Conservation (phyloP, 2,329 filamentous ascomycete species). For the Exophiala sp. region DNA sequence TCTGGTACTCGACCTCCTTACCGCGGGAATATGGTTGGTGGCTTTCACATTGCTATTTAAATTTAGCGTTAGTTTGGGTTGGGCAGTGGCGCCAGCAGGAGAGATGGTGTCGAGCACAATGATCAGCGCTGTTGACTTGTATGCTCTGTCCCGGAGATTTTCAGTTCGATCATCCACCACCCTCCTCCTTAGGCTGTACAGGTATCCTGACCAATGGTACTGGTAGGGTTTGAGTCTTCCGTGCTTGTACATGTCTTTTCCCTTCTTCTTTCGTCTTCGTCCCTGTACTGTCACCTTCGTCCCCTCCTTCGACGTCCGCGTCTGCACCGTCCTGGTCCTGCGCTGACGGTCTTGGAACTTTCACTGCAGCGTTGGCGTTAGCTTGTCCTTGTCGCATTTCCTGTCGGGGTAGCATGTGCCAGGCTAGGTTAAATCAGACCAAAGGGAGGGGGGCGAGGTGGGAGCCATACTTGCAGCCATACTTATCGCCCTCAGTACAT, state of each 20-base stretch:
- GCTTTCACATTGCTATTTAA: too few species aligned
- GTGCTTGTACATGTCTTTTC: too few species aligned
- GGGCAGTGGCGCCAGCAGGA: too few species aligned
- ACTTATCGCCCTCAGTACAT: slow-evolving; percentile 60
- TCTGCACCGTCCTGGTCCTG: neutral
- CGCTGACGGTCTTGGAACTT: slow-evolving; percentile 21
- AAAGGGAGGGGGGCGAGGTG: neutral
- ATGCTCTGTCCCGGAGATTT: neutral
- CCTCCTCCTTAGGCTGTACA: slow-evolving; percentile 15
- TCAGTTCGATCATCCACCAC: slow-evolving; percentile 6
- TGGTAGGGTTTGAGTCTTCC: slow-evolving; percentile 12
- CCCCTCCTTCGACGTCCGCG: neutral
- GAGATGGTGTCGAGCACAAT: too few species aligned
- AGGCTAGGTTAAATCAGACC: neutral
- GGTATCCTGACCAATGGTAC: slow-evolving; percentile 29
- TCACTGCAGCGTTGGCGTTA: slow-evolving; percentile 12
- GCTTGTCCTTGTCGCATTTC: neutral
- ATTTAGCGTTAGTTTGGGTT: too few species aligned
- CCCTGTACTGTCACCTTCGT: slow-evolving; percentile 6
- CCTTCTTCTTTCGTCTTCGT: neutral
- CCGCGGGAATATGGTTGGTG: too few species aligned
- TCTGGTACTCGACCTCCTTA: too few species aligned
- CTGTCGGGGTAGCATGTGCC: neutral
- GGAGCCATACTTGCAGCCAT: slow-evolving; percentile 59
- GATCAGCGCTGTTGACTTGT: too few species aligned